Percentiles rank a stretch among this genome's conserved stretches.
phyloP scores from a whole-genome alignment of 192 early-diverging fungal genomes.

The Podila minutissima region DNA sequence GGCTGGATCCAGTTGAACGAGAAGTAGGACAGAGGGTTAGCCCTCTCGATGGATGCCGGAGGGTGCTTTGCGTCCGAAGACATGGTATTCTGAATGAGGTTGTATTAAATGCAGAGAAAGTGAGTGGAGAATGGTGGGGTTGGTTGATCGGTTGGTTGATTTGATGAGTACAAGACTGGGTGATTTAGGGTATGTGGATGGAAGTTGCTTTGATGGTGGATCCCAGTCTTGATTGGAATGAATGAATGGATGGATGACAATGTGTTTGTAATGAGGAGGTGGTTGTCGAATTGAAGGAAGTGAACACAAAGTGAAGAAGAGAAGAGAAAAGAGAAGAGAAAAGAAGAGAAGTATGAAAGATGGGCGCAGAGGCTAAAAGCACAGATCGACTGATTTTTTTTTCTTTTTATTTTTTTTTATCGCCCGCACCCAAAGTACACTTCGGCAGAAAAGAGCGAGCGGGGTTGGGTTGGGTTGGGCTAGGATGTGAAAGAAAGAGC shows the following conservation, averaged over 20 bases:
- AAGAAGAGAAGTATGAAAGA: neutral
- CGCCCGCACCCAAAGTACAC: no score
- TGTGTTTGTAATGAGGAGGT: neutral
- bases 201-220: no score
- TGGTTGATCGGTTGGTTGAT: no score
- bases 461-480: no score
- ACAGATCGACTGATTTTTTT: no score
- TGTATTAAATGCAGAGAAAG: no score
- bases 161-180: no score
- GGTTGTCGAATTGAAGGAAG: neutral
- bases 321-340: neutral
- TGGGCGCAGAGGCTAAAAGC: neutral
- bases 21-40: conserved; percentile 35
- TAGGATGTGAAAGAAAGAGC: no score
- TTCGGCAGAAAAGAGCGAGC: no score
- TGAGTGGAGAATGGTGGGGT: no score
- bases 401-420: no score
- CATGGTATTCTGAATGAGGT: neutral
- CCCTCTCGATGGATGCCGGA: conserved; percentile 27
- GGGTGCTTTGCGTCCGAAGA: conserved; percentile 27
- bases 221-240: neutral
- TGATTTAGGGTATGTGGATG: no score
- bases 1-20: conserved; percentile 53
- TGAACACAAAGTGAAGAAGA: neutral
- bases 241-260: neutral